Evolutionary conservation across 1,284 basidiomycete genomes (phyloP).

Genomic region (Sanguinoderma infundibulare): DNA sequence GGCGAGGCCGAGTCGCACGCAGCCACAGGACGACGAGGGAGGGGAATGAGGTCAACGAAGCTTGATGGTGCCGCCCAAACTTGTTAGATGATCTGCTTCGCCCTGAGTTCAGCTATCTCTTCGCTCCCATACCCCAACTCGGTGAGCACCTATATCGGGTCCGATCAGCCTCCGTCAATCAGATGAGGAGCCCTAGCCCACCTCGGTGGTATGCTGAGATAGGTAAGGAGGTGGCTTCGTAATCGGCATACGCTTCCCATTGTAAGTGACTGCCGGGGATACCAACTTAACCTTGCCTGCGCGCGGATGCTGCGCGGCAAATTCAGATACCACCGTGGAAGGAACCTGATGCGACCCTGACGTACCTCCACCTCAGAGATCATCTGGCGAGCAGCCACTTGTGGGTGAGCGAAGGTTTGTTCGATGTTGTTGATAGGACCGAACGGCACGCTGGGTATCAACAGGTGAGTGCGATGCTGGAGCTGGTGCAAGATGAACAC

Average conservation of each 20-base stretch:
- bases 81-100: slow-evolving; percentile 55
- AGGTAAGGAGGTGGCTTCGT: slow-evolving; percentile 82
- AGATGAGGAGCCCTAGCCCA: slow-evolving; percentile 33
- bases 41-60: not conserved
- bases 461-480: not conserved
- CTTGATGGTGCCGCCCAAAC: not conserved
- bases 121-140: slow-evolving; percentile 72
- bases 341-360: slow-evolving; percentile 28
- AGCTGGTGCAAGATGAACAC: not conserved
- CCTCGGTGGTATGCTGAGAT: slow-evolving; percentile 84
- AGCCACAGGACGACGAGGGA: not conserved
- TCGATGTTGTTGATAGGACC: slow-evolving; percentile 93
- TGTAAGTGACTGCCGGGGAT: slow-evolving; percentile 87
- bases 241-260: slow-evolving; percentile 81
- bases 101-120: slow-evolving; percentile 57
- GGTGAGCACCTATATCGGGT: slow-evolving; percentile 54
- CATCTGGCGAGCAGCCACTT: slow-evolving; percentile 71
- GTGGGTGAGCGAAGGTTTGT: slow-evolving; percentile 92
- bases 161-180: not conserved
- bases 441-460: slow-evolving; percentile 66
- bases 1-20: not conserved
- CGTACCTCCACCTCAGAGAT: slow-evolving; percentile 65
- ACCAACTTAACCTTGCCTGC: slow-evolving; percentile 87
- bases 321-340: not conserved
- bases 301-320: slow-evolving; percentile 35